A percentile compares a stretch with the other conserved stretches of the same genome.
Evolutionary conservation across 176 grass and related monocot species (phyloP).

Genomic region (Ensete glaucum): DNA sequence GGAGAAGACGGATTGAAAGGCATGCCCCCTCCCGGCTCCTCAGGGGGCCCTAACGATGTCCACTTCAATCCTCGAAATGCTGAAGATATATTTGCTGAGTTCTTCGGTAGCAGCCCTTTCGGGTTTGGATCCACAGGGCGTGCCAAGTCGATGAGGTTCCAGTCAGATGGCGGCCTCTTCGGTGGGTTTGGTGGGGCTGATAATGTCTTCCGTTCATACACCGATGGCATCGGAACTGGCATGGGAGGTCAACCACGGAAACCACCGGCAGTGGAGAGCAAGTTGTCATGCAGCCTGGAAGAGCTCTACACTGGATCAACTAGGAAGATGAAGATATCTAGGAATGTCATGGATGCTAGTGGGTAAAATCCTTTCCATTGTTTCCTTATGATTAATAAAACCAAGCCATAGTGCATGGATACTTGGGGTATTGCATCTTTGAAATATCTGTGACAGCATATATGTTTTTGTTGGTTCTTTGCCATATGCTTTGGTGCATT

Average conservation of each 20-base stretch:
- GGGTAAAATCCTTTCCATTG: conserved; percentile 29
- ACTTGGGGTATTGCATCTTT: background rate
- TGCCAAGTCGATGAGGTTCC: conserved; percentile 26
- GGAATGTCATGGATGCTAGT: conserved; percentile 36
- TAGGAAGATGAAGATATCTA: conserved; percentile 72
- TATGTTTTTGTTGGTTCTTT: background rate
- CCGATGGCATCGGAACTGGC: background rate
- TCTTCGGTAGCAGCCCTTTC: conserved; percentile 65
- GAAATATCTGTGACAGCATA: too few species aligned
- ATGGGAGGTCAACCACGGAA: background rate
- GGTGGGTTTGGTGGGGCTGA: conserved; percentile 18
- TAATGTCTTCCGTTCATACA: conserved; percentile 10
- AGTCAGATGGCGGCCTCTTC: conserved; percentile 24
- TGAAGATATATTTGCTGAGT: conserved; percentile 75
- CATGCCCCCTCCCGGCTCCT: conserved; percentile 10
- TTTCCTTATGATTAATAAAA: background rate
- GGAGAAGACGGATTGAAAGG: conserved; percentile 56
- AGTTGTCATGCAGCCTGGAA: conserved; percentile 70
- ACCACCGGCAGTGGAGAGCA: conserved; percentile 43
- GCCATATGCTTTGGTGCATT: background rate
- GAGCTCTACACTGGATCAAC: conserved; percentile 68
- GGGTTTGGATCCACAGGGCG: conserved; percentile 31
- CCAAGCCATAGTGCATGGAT: background rate
- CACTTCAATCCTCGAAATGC: conserved; percentile 19
- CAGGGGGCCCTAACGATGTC: background rate